Conservation (phyloP, 192 early-diverging fungal genomes). For the Umbelopsis sp. region DNA sequence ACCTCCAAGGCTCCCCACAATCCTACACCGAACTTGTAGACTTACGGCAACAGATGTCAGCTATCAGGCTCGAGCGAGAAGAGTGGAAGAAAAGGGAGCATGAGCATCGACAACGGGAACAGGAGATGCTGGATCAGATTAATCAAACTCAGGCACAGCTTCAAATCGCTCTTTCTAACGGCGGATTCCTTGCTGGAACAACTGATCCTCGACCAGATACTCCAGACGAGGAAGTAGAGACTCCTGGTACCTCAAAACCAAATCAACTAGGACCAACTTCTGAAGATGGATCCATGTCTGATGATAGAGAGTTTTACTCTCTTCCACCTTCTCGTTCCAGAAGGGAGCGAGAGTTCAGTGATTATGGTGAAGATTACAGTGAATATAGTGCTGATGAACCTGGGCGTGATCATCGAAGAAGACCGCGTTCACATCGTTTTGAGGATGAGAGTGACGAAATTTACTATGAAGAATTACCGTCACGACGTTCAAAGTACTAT, state of each 20-base stretch:
- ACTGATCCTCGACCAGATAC: not conserved
- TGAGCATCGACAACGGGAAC: constrained; percentile 15
- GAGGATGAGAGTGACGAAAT: not conserved
- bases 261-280: constrained; percentile 1
- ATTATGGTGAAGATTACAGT: not conserved
- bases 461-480: not conserved
- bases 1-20: not conserved
- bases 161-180: constrained; percentile 9
- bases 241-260: not conserved
- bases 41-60: constrained; percentile 10
- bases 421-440: not conserved
- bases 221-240: not conserved
- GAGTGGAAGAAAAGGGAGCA: constrained; percentile 25
- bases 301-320: constrained; percentile 13
- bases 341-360: constrained; percentile 1
- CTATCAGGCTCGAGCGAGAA: constrained; percentile 7
- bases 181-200: not conserved
- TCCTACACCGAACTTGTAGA: not conserved
- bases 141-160: constrained; percentile 24
- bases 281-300: not conserved
- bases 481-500: not conserved
- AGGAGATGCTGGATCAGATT: constrained; percentile 26
- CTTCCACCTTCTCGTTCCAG: constrained; percentile 9
- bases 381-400: constrained; percentile 7
- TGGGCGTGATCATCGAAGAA: not conserved